phyloP scores from a whole-genome alignment of 2,329 filamentous ascomycete species.

The Sarocladium strictum region DNA sequence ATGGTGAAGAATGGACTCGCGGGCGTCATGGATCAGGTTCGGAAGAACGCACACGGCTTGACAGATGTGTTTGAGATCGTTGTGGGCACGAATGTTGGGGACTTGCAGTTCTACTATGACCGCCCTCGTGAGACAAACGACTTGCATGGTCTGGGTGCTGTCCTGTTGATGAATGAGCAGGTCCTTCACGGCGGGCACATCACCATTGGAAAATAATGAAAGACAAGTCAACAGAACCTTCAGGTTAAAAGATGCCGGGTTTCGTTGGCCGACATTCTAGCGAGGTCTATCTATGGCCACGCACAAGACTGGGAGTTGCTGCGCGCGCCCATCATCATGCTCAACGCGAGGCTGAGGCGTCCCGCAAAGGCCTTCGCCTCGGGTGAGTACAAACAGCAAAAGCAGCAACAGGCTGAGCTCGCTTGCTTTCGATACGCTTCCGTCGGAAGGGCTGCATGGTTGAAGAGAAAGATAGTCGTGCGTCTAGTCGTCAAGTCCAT shows the following conservation, averaged over 20 bases:
- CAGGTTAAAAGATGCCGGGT: too few species aligned
- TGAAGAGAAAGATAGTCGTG: background rate
- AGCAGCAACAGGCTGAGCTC: background rate
- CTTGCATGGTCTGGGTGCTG: slow-evolving; percentile 10
- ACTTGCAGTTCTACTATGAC: slow-evolving; percentile 1
- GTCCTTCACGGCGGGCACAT: slow-evolving; percentile 1
- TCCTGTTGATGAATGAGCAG: slow-evolving; percentile 11
- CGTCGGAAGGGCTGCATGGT: background rate
- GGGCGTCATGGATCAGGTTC: slow-evolving; percentile 8
- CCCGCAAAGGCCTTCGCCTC: too few species aligned
- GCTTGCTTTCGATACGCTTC: background rate
- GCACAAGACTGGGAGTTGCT: too few species aligned
- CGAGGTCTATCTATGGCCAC: background rate
- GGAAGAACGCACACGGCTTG: slow-evolving; percentile 5
- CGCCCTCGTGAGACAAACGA: slow-evolving; percentile 7
- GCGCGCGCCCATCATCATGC: too few species aligned
- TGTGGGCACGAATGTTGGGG: slow-evolving; percentile 6
- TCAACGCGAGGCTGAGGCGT: too few species aligned
- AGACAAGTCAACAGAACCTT: too few species aligned
- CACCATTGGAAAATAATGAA: background rate
- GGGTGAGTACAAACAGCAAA: background rate
- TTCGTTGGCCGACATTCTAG: background rate
- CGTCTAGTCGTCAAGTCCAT: background rate
- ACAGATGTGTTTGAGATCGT: slow-evolving; percentile 10
- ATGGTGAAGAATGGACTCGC: background rate